phyloP scores from a whole-genome alignment of 345 rosid genomes.

The Eucalyptus curtisii region DNA sequence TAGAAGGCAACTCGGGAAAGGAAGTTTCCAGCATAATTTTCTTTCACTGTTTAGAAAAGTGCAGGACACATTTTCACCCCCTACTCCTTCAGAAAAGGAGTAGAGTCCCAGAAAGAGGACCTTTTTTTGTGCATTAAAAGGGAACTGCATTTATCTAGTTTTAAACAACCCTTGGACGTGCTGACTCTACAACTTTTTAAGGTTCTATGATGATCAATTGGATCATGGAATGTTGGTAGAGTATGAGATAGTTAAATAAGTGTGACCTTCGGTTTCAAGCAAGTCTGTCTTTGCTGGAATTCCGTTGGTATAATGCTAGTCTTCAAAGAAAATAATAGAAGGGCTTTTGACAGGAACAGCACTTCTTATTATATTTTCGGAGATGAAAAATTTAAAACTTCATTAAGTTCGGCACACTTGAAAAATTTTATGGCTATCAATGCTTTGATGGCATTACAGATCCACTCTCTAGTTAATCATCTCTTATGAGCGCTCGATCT shows the following conservation, averaged over 20 bases:
- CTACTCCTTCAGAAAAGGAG: neutral
- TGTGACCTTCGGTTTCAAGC: neutral
- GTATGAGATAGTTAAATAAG: neutral
- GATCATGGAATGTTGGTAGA: neutral
- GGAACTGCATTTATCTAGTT: neutral
- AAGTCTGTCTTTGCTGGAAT: neutral
- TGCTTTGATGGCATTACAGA: neutral
- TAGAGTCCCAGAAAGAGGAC: neutral
- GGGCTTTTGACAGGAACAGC: neutral
- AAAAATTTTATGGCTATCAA: neutral
- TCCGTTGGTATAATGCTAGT: neutral
- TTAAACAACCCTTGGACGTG: neutral
- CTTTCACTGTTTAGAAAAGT: neutral
- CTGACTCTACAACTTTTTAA: neutral
- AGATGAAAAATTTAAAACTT: neutral
- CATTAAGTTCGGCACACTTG: neutral
- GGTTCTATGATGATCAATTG: neutral
- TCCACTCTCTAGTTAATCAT: neutral
- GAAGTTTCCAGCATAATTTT: neutral
- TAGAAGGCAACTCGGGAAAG: neutral
- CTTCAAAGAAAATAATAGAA: neutral
- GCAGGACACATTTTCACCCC: neutral
- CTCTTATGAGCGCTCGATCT: neutral
- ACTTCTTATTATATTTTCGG: neutral
- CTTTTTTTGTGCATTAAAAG: neutral